Evolutionary conservation across 2,329 filamentous ascomycete genomes (phyloP).

Genomic region (Coleophoma eucalyptorum): DNA sequence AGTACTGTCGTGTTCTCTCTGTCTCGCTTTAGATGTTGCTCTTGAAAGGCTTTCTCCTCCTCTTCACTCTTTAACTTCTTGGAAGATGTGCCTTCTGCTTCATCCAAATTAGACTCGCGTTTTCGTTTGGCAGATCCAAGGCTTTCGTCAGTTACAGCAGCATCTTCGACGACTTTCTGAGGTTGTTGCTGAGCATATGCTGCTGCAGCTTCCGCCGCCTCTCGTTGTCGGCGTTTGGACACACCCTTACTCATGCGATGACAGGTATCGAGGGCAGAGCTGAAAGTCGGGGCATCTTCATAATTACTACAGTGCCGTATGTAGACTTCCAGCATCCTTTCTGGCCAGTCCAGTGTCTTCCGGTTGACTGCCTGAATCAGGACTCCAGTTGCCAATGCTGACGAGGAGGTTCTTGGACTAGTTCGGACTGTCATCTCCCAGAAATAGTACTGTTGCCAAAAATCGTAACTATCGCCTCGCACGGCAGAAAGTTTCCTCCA

Average conservation of each 20-base stretch:
- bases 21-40: slow-evolving; percentile 64
- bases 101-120: slow-evolving; percentile 54
- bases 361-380: slow-evolving; percentile 66
- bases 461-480: slow-evolving; percentile 79
- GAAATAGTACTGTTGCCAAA: slow-evolving; percentile 88
- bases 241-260: slow-evolving; percentile 65
- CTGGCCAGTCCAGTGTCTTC: slow-evolving; percentile 69
- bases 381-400: slow-evolving; percentile 70
- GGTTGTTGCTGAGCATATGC: slow-evolving; percentile 38
- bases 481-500: slow-evolving; percentile 70
- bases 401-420: slow-evolving; percentile 36
- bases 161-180: slow-evolving; percentile 23
- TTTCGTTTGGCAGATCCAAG: slow-evolving; percentile 62
- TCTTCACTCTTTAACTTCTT: slow-evolving; percentile 60
- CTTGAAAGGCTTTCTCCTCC: slow-evolving; percentile 30
- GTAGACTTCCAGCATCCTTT: slow-evolving; percentile 71
- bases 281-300: slow-evolving; percentile 72
- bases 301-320: slow-evolving; percentile 84
- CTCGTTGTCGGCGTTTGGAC: slow-evolving; percentile 59
- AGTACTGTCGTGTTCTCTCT: slow-evolving; percentile 86
- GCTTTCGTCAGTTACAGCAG: slow-evolving; percentile 16
- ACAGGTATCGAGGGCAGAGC: slow-evolving; percentile 69
- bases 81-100: slow-evolving; percentile 44
- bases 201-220: slow-evolving; percentile 57
- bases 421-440: slow-evolving; percentile 71